Evolutionary conservation across 495 filamentous ascomycete genomes (phyloP).

Genomic region (Daldinia bambusicola): DNA sequence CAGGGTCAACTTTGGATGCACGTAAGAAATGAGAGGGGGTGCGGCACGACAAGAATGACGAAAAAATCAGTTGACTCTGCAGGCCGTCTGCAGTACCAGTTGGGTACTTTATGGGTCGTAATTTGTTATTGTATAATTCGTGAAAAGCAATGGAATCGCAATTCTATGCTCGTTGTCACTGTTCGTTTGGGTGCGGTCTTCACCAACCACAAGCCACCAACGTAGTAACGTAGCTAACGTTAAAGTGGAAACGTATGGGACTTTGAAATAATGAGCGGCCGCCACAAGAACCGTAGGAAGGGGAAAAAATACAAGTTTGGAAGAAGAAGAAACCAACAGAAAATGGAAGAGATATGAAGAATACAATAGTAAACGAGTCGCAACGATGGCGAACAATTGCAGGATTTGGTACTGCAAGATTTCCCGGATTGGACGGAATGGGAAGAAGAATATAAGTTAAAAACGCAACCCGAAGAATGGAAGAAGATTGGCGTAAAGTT

Average conservation of each 20-base stretch:
- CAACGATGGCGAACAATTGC: constrained; percentile 28
- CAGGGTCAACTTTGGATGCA: constrained; percentile 12
- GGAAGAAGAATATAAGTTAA: neutral
- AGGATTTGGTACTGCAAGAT: constrained; percentile 19
- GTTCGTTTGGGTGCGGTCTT: constrained; percentile 32
- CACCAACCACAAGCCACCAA: constrained; percentile 37
- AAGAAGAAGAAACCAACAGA: constrained; percentile 19
- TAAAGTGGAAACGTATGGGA: constrained; percentile 35
- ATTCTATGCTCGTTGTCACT: constrained; percentile 23
- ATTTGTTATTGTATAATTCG: constrained; percentile 23
- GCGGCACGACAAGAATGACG: constrained; percentile 16
- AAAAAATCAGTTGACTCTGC: constrained; percentile 19
- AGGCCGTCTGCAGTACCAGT: constrained; percentile 18
- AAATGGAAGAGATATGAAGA: constrained; percentile 19
- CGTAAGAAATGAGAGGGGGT: constrained; percentile 22
- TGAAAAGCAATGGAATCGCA: constrained; percentile 13
- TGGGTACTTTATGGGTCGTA: constrained; percentile 17
- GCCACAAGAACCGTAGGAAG: constrained; percentile 26
- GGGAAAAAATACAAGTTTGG: constrained; percentile 6
- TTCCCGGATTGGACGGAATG: constrained; percentile 20
- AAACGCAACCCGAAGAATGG: constrained; percentile 25
- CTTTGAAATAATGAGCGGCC: constrained; percentile 25
- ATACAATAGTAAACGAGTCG: constrained; percentile 39
- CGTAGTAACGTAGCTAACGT: constrained; percentile 38
- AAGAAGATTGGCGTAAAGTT: constrained; percentile 15